Conservation (phyloP, 2,329 filamentous ascomycete genomes). For the Tolypocladium inflatum region DNA sequence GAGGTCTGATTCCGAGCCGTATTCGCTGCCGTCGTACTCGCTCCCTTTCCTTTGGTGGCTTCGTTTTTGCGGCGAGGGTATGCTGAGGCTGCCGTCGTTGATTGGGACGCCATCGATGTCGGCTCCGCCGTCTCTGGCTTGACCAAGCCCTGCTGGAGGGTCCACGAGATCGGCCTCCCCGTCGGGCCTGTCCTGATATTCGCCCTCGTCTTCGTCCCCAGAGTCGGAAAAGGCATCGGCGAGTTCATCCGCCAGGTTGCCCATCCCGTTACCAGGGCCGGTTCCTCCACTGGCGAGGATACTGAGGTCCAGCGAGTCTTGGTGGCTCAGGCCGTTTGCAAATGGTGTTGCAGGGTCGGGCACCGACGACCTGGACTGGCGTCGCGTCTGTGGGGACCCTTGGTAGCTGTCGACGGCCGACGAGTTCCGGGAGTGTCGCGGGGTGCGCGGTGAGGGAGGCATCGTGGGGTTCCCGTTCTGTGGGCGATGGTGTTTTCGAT, state of each 20-base stretch:
- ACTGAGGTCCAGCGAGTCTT: slow-evolving; percentile 36
- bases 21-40: slow-evolving; percentile 65
- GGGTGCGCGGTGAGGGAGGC: slow-evolving; percentile 41
- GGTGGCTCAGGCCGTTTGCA: slow-evolving; percentile 37
- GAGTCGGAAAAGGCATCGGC: slow-evolving; percentile 63
- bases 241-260: slow-evolving; percentile 73
- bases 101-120: slow-evolving; percentile 11
- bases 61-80: slow-evolving; percentile 33
- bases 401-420: slow-evolving; percentile 42
- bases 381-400: slow-evolving; percentile 35
- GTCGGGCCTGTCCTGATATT: slow-evolving; percentile 30
- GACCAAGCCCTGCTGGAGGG: not conserved
- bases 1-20: slow-evolving; percentile 62
- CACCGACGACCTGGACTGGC: slow-evolving; percentile 40
- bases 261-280: slow-evolving; percentile 48
- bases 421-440: slow-evolving; percentile 48
- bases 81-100: slow-evolving; percentile 29
- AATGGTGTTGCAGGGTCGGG: slow-evolving; percentile 40
- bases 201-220: slow-evolving; percentile 52
- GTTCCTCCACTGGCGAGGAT: slow-evolving; percentile 32
- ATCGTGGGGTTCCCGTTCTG: slow-evolving; percentile 11
- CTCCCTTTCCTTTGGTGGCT: slow-evolving; percentile 43
- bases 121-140: not conserved
- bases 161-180: slow-evolving; percentile 19
- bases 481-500: not conserved